Percentiles rank a stretch among this genome's conserved stretches.
phyloP scores from a whole-genome alignment of 495 filamentous ascomycete genomes.

The Penicillium daleae region DNA sequence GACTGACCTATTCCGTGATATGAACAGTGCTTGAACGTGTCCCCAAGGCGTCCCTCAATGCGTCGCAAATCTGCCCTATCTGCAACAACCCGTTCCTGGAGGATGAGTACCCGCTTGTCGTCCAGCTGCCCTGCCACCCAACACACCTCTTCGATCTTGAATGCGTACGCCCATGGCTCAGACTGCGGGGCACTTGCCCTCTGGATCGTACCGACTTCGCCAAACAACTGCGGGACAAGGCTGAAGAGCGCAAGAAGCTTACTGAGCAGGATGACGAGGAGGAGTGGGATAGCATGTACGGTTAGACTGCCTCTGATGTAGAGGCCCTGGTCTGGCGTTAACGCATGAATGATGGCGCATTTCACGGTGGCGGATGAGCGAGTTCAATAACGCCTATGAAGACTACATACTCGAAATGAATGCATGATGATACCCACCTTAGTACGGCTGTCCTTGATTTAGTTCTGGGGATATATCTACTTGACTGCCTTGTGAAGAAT shows the following conservation, averaged over 20 bases:
- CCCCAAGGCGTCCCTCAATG: conserved; percentile 65
- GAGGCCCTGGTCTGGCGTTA: conserved; percentile 1
- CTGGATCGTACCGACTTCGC: conserved; percentile 79
- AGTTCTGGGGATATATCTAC: background rate
- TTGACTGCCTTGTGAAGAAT: background rate
- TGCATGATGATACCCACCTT: conserved; percentile 1
- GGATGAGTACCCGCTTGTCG: conserved; percentile 77
- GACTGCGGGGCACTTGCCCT: conserved; percentile 86
- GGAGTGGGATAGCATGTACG: conserved; percentile 77
- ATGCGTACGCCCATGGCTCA: conserved; percentile 92
- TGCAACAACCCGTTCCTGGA: conserved; percentile 84
- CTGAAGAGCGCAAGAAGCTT: conserved; percentile 53
- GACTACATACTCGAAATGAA: conserved; percentile 1
- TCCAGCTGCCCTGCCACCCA: conserved; percentile 80
- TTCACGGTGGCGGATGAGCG: conserved; percentile 8
- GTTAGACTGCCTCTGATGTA: conserved; percentile 37
- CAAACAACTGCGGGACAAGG: conserved; percentile 70
- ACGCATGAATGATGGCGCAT: conserved; percentile 16
- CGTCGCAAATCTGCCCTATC: conserved; percentile 78
- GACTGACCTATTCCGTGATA: background rate
- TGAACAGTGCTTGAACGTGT: conserved; percentile 73
- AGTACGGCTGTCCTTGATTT: background rate
- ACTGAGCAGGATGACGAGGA: conserved; percentile 66
- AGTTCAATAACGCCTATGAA: background rate
- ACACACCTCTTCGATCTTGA: conserved; percentile 89